Percentiles rank a stretch among this genome's conserved stretches.
Evolutionary conservation across 257 asterid genomes (phyloP).

Genomic region (Rubia yunnanensis): DNA sequence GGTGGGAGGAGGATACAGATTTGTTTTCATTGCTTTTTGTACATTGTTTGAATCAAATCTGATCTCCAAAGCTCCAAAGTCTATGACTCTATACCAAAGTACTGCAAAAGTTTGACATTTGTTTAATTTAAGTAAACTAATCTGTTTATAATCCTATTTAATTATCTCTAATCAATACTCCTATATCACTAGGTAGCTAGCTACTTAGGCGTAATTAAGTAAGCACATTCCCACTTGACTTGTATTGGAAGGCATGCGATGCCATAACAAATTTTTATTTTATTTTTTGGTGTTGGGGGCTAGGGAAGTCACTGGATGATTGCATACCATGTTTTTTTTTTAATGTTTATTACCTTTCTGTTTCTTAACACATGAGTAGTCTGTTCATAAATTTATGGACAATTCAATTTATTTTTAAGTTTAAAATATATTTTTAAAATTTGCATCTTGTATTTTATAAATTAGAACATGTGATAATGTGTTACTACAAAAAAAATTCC

Average conservation of each 20-base stretch:
- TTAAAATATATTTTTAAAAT: no score
- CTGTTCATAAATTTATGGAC: no score
- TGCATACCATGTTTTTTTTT: no score
- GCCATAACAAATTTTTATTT: neutral
- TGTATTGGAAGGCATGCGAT: constrained; percentile 26
- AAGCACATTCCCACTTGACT: constrained; percentile 13
- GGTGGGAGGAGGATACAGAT: neutral
- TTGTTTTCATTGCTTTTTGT: constrained; percentile 5
- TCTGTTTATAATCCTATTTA: neutral
- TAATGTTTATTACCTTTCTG: no score
- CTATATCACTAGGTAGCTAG: neutral
- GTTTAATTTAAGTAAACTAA: neutral
- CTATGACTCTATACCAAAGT: neutral
- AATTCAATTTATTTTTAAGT: no score
- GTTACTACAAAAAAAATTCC: no score
- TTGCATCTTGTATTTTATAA: no score
- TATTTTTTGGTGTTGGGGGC: no score
- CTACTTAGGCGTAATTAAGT: neutral
- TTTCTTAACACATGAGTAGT: no score
- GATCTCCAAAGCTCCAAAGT: neutral
- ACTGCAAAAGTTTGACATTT: constrained; percentile 7
- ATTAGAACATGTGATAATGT: no score
- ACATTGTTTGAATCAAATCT: constrained; percentile 2
- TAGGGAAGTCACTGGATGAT: neutral
- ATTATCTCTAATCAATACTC: neutral